A percentile compares a stretch with the other conserved stretches of the same genome.
Evolutionary conservation across 129 eudicot species (phyloP).

Genomic region (Helianthus tuberosus): DNA sequence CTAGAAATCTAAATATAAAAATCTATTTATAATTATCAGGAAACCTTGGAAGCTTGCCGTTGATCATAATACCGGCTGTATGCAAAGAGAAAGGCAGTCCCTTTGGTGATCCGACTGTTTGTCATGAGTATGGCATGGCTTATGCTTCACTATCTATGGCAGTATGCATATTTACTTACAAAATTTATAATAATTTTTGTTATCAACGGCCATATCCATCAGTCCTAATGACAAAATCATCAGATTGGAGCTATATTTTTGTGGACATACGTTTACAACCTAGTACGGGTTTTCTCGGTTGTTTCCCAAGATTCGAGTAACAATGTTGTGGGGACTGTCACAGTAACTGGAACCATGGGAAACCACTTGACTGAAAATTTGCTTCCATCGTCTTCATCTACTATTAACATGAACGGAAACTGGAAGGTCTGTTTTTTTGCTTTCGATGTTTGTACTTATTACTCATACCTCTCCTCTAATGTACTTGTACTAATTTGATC

Average conservation of each 20-base stretch:
- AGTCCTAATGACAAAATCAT: neutral
- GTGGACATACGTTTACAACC: conserved; percentile 58
- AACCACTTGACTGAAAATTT: conserved; percentile 26
- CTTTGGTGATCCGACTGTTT: conserved; percentile 61
- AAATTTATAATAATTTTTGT: neutral
- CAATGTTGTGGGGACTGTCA: conserved; percentile 1
- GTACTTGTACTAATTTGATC: neutral
- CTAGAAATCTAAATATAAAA: neutral
- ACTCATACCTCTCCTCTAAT: neutral
- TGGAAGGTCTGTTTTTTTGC: conserved; percentile 19
- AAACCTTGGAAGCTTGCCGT: conserved; percentile 60
- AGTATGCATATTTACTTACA: conserved; percentile 32
- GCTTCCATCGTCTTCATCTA: conserved; percentile 34
- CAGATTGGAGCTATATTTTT: conserved; percentile 56
- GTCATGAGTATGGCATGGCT: conserved; percentile 47
- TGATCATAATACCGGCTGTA: conserved; percentile 62
- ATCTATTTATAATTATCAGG: conserved; percentile 25
- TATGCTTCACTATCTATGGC: conserved; percentile 72
- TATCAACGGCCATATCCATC: neutral
- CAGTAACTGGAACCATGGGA: neutral
- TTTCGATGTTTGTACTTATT: neutral
- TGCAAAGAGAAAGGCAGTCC: conserved; percentile 68
- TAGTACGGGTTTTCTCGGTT: conserved; percentile 43
- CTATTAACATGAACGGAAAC: conserved; percentile 5
- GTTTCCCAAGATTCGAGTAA: conserved; percentile 3